Base-by-base conservation (phyloP, 2,329 filamentous ascomycete species). In the Fusarium scirpi region DNA sequence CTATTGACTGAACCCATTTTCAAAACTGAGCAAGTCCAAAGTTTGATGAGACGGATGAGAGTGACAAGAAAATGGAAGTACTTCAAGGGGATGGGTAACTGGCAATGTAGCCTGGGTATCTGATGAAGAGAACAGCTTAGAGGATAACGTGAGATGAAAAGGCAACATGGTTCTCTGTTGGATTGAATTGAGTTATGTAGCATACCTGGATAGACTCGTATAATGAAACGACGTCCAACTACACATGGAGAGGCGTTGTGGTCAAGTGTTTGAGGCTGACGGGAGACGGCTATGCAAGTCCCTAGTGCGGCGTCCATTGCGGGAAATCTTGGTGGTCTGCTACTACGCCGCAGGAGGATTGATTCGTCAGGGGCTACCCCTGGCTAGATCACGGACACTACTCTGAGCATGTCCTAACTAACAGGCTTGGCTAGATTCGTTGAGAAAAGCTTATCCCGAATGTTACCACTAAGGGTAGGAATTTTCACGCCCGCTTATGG, bases 191-290 rank as follows among this genome's bases (percentile, higher is more conserved):
- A 47, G 15, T 40, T 56, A 56, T 56, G 38, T 56, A 56, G 43
- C 30, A 40, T 56, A 30, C n/a, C 13, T 56, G 24, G 53, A 40
- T 27, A n/a, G n/a, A 9, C n/a, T 24, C 30, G 30, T 5, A n/a
- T 40, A n/a, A 40, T 40, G 30, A 38, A 29, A 56, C 9, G 29
- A 27, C 22, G 29, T 55, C 18, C 12, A 27, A 46, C 25, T 55
- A 29, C 22, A 53, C 38, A 24, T 30, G 16, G 9, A 40, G 24
- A 48, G 30, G 10, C 24, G 22, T 48, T 18, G 34, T 22, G 13
- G 30, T 24, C 43, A 56, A 56, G 30, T n/a, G 43, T 15, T 56
- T 47, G 53, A 56, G 43, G 53, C 43, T 56, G 53, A 56, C 30
- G 7, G 18, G 20, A 30, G 53, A 6, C n/a, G 43, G 43, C 43